phyloP scores from a whole-genome alignment of 257 asterid genomes.

The Verbena officinalis region DNA sequence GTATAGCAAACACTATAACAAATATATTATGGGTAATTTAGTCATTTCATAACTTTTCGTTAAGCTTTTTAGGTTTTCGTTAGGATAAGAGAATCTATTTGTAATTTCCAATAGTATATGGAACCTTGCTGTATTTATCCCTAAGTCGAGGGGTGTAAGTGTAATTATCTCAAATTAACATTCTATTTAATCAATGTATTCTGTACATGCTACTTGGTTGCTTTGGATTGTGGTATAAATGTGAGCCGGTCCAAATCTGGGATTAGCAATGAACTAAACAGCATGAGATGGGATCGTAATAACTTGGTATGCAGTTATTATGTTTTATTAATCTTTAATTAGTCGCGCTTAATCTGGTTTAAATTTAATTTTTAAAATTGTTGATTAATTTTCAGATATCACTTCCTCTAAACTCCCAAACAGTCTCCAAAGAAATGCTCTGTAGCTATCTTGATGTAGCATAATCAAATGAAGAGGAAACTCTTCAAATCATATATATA shows the following conservation, averaged over 20 bases:
- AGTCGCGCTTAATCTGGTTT: not conserved
- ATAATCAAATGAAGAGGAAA: not conserved
- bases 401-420: conserved; percentile 47
- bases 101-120: too few relatives aligned
- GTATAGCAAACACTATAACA: too few relatives aligned
- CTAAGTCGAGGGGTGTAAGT: too few relatives aligned
- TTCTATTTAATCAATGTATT: too few relatives aligned
- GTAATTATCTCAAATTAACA: too few relatives aligned
- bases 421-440: conserved; percentile 64
- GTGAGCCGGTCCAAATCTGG: conserved; percentile 39
- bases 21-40: too few relatives aligned
- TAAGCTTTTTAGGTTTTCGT: too few relatives aligned
- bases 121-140: too few relatives aligned
- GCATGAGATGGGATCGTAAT: conserved; percentile 36
- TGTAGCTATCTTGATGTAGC: conserved; percentile 46
- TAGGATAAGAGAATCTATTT: too few relatives aligned
- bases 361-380: not conserved
- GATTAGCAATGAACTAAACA: conserved; percentile 32
- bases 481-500: too few relatives aligned
- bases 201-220: conserved; percentile 36
- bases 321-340: not conserved
- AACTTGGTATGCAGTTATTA: conserved; percentile 32
- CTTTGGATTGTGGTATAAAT: conserved; percentile 63
- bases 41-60: too few relatives aligned
- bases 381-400: conserved; percentile 50